Conservation (phyloP, 805 yeast genomes). For the Huiozyma sinensis region DNA sequence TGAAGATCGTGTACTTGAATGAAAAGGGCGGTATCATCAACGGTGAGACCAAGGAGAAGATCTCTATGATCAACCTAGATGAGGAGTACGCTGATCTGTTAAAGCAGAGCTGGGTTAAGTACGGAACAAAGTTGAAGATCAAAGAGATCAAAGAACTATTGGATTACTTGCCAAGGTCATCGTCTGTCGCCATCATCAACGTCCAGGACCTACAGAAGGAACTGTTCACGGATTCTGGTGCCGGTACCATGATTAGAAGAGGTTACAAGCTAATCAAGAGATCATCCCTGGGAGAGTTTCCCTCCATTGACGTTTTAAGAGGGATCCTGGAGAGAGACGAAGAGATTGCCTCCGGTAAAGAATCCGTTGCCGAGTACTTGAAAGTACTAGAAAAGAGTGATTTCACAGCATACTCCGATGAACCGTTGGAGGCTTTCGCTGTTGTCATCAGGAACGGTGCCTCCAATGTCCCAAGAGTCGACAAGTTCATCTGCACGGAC, state of each 20-base stretch:
- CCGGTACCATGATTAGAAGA: slow-evolving; percentile 96
- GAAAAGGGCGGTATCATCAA: slow-evolving; percentile 97
- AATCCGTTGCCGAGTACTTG: slow-evolving; percentile 73
- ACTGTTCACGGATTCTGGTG: slow-evolving; percentile 96
- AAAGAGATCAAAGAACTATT: slow-evolving; percentile 91
- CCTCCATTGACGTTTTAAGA: slow-evolving; percentile 66
- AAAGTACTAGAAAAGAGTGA: slow-evolving; percentile 49
- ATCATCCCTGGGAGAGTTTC: slow-evolving; percentile 56
- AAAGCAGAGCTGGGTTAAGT: slow-evolving; percentile 96
- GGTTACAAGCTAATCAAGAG: slow-evolving; percentile 81
- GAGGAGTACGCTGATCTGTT: slow-evolving; percentile 88
- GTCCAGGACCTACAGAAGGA: slow-evolving; percentile 94
- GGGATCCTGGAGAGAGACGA: slow-evolving; percentile 67
- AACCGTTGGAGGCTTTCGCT: slow-evolving; percentile 89
- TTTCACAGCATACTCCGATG: slow-evolving; percentile 85
- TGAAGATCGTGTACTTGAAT: slow-evolving; percentile 89
- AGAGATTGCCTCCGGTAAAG: slow-evolving; percentile 56
- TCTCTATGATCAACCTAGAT: slow-evolving; percentile 83
- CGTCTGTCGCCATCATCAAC: slow-evolving; percentile 94
- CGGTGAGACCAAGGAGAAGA: slow-evolving; percentile 83
- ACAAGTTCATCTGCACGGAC: slow-evolving; percentile 76
- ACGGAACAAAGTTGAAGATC: slow-evolving; percentile 95
- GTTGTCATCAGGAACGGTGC: slow-evolving; percentile 45
- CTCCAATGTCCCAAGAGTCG: slow-evolving; percentile 54
- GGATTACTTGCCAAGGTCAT: slow-evolving; percentile 89